Evolutionary conservation across 139 green algal genomes (phyloP).

Genomic region (Diplosphaera chodatii): DNA sequence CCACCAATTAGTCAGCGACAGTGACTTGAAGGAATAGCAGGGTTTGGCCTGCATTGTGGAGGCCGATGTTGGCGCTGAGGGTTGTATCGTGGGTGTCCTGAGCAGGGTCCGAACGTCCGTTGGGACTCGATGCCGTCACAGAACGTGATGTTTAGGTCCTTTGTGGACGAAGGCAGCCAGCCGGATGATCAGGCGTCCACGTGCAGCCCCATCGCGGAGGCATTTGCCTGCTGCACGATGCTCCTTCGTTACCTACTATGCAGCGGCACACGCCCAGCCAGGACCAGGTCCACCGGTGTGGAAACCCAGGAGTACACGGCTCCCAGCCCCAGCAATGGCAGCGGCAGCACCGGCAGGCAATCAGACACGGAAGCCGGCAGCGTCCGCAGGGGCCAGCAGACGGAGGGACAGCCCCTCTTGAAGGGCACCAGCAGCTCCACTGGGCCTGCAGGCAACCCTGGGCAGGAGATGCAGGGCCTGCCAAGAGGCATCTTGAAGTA

Average conservation of each 20-base stretch:
- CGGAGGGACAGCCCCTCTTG: background rate
- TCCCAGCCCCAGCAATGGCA: conserved; percentile 4
- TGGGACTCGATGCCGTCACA: too few relatives aligned
- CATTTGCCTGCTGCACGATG: background rate
- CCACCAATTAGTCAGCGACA: too few relatives aligned
- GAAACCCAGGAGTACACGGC: conserved; percentile 1
- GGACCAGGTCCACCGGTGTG: background rate
- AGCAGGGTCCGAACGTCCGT: too few relatives aligned
- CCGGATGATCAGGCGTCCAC: background rate
- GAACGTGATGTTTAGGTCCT: background rate
- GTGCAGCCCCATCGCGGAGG: background rate
- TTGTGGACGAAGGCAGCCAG: background rate
- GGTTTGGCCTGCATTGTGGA: too few relatives aligned
- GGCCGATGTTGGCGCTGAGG: too few relatives aligned
- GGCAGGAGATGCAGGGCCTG: background rate
- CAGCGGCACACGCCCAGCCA: background rate
- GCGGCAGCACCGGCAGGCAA: conserved; percentile 1
- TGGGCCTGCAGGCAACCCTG: background rate
- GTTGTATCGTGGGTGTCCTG: too few relatives aligned
- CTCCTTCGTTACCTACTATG: background rate
- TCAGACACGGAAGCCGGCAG: background rate
- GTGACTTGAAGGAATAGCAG: too few relatives aligned
- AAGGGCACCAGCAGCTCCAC: background rate
- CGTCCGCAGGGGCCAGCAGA: conserved; percentile 1
- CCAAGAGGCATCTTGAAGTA: conserved; percentile 1